phyloP scores from a whole-genome alignment of 2,329 filamentous ascomycete species.

The Fusarium sp. region DNA sequence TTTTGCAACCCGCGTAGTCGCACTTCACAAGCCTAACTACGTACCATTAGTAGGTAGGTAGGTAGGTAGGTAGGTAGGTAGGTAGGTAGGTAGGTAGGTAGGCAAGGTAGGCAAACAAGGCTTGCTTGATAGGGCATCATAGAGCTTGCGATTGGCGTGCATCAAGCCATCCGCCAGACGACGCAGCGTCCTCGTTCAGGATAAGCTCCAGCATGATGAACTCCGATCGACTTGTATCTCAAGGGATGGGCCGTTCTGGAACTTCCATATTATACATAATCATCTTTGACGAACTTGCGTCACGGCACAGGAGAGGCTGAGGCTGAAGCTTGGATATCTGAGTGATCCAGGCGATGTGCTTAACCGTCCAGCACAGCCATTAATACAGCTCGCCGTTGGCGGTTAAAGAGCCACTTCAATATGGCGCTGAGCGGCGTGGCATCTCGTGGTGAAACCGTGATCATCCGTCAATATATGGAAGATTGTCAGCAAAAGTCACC shows the following conservation, averaged over 20 bases:
- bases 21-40: not conserved
- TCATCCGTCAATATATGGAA: constrained; percentile 15
- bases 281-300: constrained; percentile 13
- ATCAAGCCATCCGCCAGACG: constrained; percentile 23
- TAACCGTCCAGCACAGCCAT: not conserved
- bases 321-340: not conserved
- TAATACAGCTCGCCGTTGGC: constrained; percentile 15
- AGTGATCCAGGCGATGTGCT: not conserved
- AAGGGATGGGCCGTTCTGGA: not conserved
- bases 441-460: constrained; percentile 36
- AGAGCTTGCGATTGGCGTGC: constrained; percentile 20
- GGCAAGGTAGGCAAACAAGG: not conserved
- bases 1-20: constrained; percentile 1
- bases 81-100: not conserved
- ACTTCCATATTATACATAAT: constrained; percentile 6
- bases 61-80: not conserved
- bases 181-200: constrained; percentile 14
- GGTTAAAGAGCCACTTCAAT: constrained; percentile 6
- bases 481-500: constrained; percentile 4
- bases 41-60: not conserved
- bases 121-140: constrained; percentile 6
- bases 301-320: not conserved
- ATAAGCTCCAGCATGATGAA: constrained; percentile 14
- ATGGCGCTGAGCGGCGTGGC: constrained; percentile 9
- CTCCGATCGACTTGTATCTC: not conserved